Evolutionary conservation across 2,329 filamentous ascomycete species (phyloP).

Genomic region (Paracoccidioides lutzii): DNA sequence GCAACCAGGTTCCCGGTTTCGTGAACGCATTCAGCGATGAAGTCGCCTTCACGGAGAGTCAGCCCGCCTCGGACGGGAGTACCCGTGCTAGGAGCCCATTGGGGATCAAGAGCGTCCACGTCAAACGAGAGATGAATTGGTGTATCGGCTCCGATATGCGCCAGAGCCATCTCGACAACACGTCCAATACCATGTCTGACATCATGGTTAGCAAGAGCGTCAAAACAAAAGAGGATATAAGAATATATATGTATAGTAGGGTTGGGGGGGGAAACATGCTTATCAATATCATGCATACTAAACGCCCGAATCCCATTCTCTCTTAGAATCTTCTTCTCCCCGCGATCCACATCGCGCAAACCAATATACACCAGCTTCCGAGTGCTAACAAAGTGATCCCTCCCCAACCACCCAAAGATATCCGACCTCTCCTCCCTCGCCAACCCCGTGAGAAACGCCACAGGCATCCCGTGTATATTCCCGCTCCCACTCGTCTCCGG

Average conservation of each 20-base stretch:
- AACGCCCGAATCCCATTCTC: slow-evolving; percentile 91
- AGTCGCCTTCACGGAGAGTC: slow-evolving; percentile 90
- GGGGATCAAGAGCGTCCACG: slow-evolving; percentile 88
- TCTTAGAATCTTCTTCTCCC: slow-evolving; percentile 81
- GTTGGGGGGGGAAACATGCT: slow-evolving; percentile 37
- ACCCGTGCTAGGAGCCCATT: slow-evolving; percentile 91
- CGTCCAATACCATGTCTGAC: slow-evolving; percentile 76
- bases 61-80: slow-evolving; percentile 88
- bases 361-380: slow-evolving; percentile 96
- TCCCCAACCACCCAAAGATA: slow-evolving; percentile 78
- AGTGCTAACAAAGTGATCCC: slow-evolving; percentile 46
- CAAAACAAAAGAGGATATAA: slow-evolving; percentile 3
- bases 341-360: slow-evolving; percentile 79
- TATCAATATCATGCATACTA: slow-evolving; percentile 96
- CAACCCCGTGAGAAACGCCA: slow-evolving; percentile 78
- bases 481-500: slow-evolving; percentile 81
- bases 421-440: slow-evolving; percentile 63
- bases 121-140: slow-evolving; percentile 97
- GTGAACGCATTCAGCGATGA: slow-evolving; percentile 81
- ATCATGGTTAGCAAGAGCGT: not conserved
- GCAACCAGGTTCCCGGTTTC: slow-evolving; percentile 65
- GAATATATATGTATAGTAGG: not conserved
- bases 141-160: slow-evolving; percentile 84
- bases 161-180: slow-evolving; percentile 97
- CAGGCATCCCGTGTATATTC: slow-evolving; percentile 97